Conservation (phyloP, 106 monocot genomes). For the Phalaenopsis equestris region DNA sequence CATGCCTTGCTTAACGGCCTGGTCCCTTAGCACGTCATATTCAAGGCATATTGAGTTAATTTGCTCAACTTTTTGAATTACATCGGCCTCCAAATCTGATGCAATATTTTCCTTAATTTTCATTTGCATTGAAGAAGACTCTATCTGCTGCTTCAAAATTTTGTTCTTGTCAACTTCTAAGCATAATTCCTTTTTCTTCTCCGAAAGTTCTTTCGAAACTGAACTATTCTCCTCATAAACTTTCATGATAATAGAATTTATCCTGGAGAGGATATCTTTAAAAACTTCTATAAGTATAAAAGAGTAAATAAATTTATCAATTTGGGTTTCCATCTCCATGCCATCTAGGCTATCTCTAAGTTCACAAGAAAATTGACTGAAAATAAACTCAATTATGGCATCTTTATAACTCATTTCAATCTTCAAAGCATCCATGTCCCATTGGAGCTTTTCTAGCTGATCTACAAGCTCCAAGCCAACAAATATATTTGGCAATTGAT, state of each 20-base stretch:
- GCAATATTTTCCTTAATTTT: constrained; percentile 31
- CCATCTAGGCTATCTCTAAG: constrained; percentile 3
- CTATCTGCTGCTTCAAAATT: constrained; percentile 28
- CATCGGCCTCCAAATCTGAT: constrained; percentile 19
- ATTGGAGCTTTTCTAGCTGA: constrained; percentile 25
- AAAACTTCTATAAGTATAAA: constrained; percentile 19
- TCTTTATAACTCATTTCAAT: constrained; percentile 36
- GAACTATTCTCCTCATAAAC: constrained; percentile 22
- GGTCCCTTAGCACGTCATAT: constrained; percentile 24
- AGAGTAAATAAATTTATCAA: constrained; percentile 22
- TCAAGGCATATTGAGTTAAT: constrained; percentile 23
- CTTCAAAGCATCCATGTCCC: constrained; percentile 32
- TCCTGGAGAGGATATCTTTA: constrained; percentile 18
- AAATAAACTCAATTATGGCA: constrained; percentile 17
- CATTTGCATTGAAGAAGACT: constrained; percentile 16
- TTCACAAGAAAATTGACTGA: constrained; percentile 24
- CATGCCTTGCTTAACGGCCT: constrained; percentile 23
- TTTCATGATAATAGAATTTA: constrained; percentile 12
- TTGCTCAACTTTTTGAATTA: constrained; percentile 29
- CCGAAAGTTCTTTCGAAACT: constrained; percentile 11
- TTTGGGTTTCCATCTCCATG: constrained; percentile 18
- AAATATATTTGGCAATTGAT: constrained; percentile 16
- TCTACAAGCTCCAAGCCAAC: constrained; percentile 10
- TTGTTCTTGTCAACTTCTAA: constrained; percentile 28
- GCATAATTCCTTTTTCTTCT: constrained; percentile 28